Evolutionary conservation across 2,329 filamentous ascomycete genomes (phyloP).

Genomic region (Trichoderma endophyticum): DNA sequence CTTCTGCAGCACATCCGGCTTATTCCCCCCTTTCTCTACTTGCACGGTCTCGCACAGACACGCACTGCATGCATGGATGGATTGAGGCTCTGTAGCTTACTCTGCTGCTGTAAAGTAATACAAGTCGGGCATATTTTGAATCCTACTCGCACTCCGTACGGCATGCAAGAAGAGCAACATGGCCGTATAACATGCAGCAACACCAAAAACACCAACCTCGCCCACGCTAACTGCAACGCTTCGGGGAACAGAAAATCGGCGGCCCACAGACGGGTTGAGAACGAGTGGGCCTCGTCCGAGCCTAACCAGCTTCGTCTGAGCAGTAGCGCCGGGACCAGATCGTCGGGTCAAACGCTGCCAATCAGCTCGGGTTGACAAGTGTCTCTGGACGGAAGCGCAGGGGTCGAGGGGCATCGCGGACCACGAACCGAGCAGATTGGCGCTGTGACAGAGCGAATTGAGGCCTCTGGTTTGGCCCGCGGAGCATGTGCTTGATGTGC

Average conservation of each 20-base stretch:
- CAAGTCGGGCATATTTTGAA: neutral
- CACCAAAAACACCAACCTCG: neutral
- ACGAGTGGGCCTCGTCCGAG: slow-evolving; percentile 23
- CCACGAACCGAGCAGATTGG: slow-evolving; percentile 17
- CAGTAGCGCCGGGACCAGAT: slow-evolving; percentile 36
- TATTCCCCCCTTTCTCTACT: neutral
- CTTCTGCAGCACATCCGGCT: neutral
- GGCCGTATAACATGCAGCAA: no score
- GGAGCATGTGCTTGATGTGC: slow-evolving; percentile 2
- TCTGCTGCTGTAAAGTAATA: neutral
- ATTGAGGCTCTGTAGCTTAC: neutral
- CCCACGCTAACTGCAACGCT: neutral
- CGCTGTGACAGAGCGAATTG: slow-evolving; percentile 7
- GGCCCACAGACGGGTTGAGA: slow-evolving; percentile 12
- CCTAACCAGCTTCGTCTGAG: slow-evolving; percentile 28
- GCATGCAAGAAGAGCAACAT: neutral
- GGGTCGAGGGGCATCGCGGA: slow-evolving; percentile 13
- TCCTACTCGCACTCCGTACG: neutral
- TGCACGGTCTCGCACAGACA: neutral
- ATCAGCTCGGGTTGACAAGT: slow-evolving; percentile 13
- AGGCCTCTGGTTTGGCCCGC: neutral
- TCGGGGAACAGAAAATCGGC: slow-evolving; percentile 8
- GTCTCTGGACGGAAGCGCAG: neutral
- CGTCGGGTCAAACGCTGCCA: slow-evolving; percentile 27
- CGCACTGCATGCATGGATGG: neutral